Base-by-base conservation (phyloP, 495 filamentous ascomycete species). In the Glarea lozoyensis region DNA sequence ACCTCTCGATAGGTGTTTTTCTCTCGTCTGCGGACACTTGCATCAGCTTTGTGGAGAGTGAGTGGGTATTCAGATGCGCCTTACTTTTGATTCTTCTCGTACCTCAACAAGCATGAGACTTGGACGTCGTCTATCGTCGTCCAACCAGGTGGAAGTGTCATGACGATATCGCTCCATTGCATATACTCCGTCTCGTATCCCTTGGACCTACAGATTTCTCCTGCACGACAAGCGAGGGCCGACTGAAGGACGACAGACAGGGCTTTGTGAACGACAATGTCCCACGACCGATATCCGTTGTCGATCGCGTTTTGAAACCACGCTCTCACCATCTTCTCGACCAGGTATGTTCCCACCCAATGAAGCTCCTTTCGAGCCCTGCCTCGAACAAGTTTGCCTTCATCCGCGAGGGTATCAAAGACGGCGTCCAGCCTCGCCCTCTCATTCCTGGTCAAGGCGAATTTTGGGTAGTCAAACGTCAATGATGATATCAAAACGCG, bases 31-130 rank as follows among this genome's bases (percentile, higher is more conserved):
- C 6, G 33, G 17, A 16, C n/a, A 9, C 10, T 20, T 21, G 15
- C 22, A 19, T 38, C 15, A 38, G 36, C 22, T 13, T 22, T 21
- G 36, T 7, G 22, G 4, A 38, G 7, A 22, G 15, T 5, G 4
- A 38, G 4, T 4, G 22, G 11, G 15, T 5, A 17, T 6, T 13
- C 10, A 38, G 18, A 19, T 19, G 9, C 22, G 37, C 12, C 37
- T 12, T 40, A 40, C 37, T 40, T 29, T 16, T 40, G 24, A 9
- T 16, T 16, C 21, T 40, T 40, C 23, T 25, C 10, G 37, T 15
- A 40, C 4, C 16, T 15, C 12, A 40, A 5, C 19, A 6, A 3
- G 20, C 4, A 7, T 3, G 4, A 25, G 3, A 27, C 3, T 5
- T 25, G 3, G 18, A 40, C 3, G 15, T 40, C 23, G 11, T 40